Evolutionary conservation across 108 stramenopile genomes (phyloP).

Genomic region (Discostella stelligeroides): DNA sequence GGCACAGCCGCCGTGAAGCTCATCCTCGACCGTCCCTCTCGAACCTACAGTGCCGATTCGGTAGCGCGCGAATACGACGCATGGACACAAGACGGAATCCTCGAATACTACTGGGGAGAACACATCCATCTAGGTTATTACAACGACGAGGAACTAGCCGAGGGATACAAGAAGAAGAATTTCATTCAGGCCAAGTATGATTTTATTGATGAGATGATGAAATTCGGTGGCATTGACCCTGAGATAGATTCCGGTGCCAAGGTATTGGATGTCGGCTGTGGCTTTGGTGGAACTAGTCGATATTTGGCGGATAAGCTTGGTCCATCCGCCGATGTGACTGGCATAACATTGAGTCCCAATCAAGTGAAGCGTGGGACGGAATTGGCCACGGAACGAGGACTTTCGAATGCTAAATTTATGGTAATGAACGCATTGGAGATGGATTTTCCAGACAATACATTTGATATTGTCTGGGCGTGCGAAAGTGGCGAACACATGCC

Average conservation of each 20-base stretch:
- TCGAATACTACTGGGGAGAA: constrained; percentile 99
- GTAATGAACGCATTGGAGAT: constrained; percentile 95
- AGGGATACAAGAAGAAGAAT: constrained; percentile 84
- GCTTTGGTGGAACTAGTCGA: constrained; percentile 94
- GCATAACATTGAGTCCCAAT: constrained; percentile 92
- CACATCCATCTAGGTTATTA: constrained; percentile 99
- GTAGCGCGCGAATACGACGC: constrained; percentile 91
- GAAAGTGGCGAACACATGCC: constrained; percentile 99
- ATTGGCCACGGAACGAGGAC: constrained; percentile 83
- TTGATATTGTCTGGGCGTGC: constrained; percentile 98
- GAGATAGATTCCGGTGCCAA: constrained; percentile 55
- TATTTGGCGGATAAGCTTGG: constrained; percentile 90
- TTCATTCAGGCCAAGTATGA: constrained; percentile 95
- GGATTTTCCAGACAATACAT: constrained; percentile 92
- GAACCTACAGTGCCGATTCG: constrained; percentile 75
- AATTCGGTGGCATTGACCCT: constrained; percentile 81
- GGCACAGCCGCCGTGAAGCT: constrained; percentile 69
- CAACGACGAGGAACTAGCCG: constrained; percentile 64
- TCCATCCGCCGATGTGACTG: constrained; percentile 79
- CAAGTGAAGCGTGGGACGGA: constrained; percentile 93
- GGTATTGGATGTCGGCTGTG: constrained; percentile 97
- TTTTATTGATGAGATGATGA: constrained; percentile 98
- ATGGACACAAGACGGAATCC: constrained; percentile 94
- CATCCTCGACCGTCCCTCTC: constrained; percentile 76
- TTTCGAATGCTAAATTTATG: constrained; percentile 86